phyloP scores from a whole-genome alignment of 129 eudicot species.

The Pulicaria dysenterica region DNA sequence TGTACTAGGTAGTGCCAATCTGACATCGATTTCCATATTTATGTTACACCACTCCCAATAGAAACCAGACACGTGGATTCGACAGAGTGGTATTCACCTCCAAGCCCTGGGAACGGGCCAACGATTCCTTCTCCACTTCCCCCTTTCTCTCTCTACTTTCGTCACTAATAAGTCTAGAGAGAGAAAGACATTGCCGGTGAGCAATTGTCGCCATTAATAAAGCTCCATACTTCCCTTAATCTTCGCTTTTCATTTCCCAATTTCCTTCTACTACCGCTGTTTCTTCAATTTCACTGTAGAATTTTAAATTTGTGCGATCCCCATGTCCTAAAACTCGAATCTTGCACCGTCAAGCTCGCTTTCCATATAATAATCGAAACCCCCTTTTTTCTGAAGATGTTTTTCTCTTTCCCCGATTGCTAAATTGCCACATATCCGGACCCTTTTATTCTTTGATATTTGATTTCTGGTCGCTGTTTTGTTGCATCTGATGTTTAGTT shows the following conservation, averaged over 20 bases:
- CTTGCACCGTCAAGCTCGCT: neutral
- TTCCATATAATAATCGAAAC: constrained; percentile 16
- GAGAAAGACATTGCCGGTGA: constrained; percentile 19
- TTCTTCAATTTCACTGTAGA: no score
- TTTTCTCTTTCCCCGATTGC: constrained; percentile 28
- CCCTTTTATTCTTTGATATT: neutral
- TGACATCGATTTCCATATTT: constrained; percentile 31
- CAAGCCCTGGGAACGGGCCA: constrained; percentile 31
- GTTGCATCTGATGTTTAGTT: constrained; percentile 55
- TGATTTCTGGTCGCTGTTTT: constrained; percentile 19
- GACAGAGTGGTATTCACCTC: constrained; percentile 13
- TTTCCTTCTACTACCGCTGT: neutral
- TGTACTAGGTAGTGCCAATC: constrained; percentile 21
- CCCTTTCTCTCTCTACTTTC: constrained; percentile 11
- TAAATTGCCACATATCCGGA: constrained; percentile 13
- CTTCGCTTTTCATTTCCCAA: constrained; percentile 16
- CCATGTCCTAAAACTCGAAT: constrained; percentile 14
- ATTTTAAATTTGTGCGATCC: constrained; percentile 15
- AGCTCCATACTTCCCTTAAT: constrained; percentile 19
- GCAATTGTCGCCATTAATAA: constrained; percentile 37
- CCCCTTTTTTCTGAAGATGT: constrained; percentile 11
- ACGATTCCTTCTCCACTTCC: constrained; percentile 2
- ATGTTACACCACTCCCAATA: constrained; percentile 26
- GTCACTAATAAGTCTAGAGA: constrained; percentile 21
- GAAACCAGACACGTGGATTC: constrained; percentile 35